phyloP scores from a whole-genome alignment of 225 moss, liverwort and hornwort genomes.

The Pleurozium schreberi region DNA sequence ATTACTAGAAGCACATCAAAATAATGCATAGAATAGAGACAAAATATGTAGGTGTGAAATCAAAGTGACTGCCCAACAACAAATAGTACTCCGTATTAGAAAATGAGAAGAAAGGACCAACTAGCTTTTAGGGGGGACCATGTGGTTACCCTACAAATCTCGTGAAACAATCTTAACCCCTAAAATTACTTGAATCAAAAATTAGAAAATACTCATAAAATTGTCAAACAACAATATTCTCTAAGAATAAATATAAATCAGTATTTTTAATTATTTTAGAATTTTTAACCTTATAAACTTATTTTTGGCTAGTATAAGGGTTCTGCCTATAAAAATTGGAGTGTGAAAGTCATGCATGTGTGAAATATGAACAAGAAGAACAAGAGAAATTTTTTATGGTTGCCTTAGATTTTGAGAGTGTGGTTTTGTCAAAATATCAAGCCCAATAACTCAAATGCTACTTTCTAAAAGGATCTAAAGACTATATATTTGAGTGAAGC shows the following conservation, averaged over 20 bases:
- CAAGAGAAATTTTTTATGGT: rapidly evolving
- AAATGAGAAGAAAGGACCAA: not conserved
- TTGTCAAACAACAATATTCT: rapidly evolving
- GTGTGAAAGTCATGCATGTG: not conserved
- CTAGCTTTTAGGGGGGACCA: not conserved
- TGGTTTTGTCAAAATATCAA: not conserved
- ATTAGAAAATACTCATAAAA: not conserved
- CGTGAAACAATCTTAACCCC: not conserved
- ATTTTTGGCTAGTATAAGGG: not conserved
- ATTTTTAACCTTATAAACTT: rapidly evolving
- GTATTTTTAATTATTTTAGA: too few relatives aligned
- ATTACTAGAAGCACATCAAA: not conserved
- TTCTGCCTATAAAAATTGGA: not conserved
- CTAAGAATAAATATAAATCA: not conserved
- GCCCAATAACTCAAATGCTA: not conserved
- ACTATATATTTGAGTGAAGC: not conserved
- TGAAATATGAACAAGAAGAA: not conserved
- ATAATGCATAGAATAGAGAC: not conserved
- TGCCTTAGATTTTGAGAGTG: not conserved
- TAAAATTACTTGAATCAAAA: not conserved
- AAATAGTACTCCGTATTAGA: not conserved
- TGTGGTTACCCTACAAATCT: not conserved
- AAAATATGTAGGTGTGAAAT: not conserved
- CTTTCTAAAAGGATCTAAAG: not conserved
- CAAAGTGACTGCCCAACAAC: not conserved